These are phyloP conservation scores for Limnomonas spitsbergensis DNA, from an alignment of 139 green algal species.

Conservation along the genomic window DNA sequence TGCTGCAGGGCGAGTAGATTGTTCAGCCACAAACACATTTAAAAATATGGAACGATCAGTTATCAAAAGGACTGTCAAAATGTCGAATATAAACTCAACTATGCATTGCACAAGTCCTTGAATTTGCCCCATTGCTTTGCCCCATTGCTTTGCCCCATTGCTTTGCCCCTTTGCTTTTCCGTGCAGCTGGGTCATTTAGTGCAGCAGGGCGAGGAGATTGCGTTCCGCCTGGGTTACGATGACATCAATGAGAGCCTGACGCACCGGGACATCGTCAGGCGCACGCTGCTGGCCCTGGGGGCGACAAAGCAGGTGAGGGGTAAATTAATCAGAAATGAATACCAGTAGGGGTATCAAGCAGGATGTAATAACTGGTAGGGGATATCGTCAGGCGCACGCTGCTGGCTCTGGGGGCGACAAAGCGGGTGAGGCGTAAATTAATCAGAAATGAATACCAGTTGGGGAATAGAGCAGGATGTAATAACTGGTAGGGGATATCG, in stretches of 20 bases:
- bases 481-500: slow-evolving; percentile 6
- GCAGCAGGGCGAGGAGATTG: slow-evolving; percentile 39
- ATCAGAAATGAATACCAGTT: neutral
- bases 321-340: neutral
- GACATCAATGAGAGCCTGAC: slow-evolving; percentile 76
- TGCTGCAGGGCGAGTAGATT: too few relatives aligned
- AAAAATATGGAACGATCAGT: too few relatives aligned
- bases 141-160: too few relatives aligned
- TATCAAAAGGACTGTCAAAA: too few relatives aligned
- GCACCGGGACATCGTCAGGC: slow-evolving; percentile 10
- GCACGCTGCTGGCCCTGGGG: slow-evolving; percentile 21
- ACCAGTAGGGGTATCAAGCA: slow-evolving; percentile 1
- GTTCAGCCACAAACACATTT: too few relatives aligned
- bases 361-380: slow-evolving; percentile 10
- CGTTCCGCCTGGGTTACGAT: slow-evolving; percentile 63
- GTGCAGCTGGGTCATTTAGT: slow-evolving; percentile 10
- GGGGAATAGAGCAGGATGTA: slow-evolving; percentile 12
- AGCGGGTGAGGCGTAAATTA: neutral
- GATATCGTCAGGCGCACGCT: slow-evolving; percentile 19
- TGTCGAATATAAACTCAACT: too few relatives aligned
- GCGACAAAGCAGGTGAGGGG: neutral
- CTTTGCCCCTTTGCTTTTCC: too few relatives aligned
- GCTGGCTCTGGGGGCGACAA: slow-evolving; percentile 17
- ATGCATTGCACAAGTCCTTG: too few relatives aligned
- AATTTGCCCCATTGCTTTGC: too few relatives aligned